phyloP scores from a whole-genome alignment of 1,284 basidiomycete genomes.

The Leccinum olivaceoglutinosum region DNA sequence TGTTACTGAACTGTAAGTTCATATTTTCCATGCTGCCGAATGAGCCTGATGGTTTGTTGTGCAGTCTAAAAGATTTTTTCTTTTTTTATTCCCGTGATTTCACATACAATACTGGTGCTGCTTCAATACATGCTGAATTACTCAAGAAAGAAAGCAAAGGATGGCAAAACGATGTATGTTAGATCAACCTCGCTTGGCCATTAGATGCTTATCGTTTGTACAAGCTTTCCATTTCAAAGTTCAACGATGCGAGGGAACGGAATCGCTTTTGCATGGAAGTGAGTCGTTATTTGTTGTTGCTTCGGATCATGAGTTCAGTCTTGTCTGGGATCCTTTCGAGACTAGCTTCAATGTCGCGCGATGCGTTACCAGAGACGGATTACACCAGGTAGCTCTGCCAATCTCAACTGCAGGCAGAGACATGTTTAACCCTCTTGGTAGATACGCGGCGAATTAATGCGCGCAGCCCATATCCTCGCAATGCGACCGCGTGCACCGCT shows the following conservation, averaged over 20 bases:
- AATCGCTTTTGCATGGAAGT: constrained; percentile 95
- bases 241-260: constrained; percentile 77
- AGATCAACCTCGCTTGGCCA: background rate
- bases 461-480: constrained; percentile 81
- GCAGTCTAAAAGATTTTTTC: constrained; percentile 94
- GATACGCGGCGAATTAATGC: constrained; percentile 99
- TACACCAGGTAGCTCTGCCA: constrained; percentile 68
- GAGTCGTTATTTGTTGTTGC: constrained; percentile 14
- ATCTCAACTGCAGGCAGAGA: background rate
- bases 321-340: constrained; percentile 87
- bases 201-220: constrained; percentile 1
- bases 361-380: constrained; percentile 93
- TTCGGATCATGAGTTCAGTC: constrained; percentile 12
- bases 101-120: constrained; percentile 85
- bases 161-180: constrained; percentile 85
- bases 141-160: constrained; percentile 89
- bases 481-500: constrained; percentile 74
- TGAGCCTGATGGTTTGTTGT: constrained; percentile 9
- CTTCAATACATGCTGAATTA: constrained; percentile 86
- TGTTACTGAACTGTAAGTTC: constrained; percentile 78
- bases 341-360: constrained; percentile 92
- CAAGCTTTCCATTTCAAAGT: constrained; percentile 44
- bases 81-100: constrained; percentile 94
- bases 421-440: constrained; percentile 29
- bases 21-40: constrained; percentile 3